Evolutionary conservation across 768 basidiomycete species (phyloP), one percentile per base, ranked within the genome.

Genomic region (Calocybe indica): DNA sequence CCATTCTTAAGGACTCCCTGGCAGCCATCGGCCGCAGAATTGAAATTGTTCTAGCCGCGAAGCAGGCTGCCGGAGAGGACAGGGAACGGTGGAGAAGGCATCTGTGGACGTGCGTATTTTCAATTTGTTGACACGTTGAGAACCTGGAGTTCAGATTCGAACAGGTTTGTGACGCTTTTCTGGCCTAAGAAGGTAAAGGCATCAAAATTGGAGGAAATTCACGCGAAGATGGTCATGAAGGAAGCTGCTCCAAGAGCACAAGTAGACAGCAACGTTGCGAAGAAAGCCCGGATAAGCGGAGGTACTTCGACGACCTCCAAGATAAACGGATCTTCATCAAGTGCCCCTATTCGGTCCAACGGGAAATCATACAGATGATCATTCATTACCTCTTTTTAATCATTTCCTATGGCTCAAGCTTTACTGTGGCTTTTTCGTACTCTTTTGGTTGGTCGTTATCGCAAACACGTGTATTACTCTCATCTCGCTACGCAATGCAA

Each of bases 101-200:
- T 71, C 75, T 94, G n/a, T 96, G 93, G 93, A 89, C 92, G 91
- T 94, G 67, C 65, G 92, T 87, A 37, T 35, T 8, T 28, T 33
- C 13, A 38, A 29, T 47, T 44, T 37, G 13, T 37, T 49, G 45
- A 7, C n/a, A 30, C 14, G 28, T 37, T 13, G 37, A 7, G 6
- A 33, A 44, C 34, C 43, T 59, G 22, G 46, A 45, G 12, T 43
- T 44, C 22, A 11, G 45, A 37, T 49, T 40, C 7, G 48, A 10
- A 8, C 58, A 93, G 91, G 33, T 97, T 97, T 54, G 92, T 96
- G 40, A 93, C 92, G 2, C 75, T 92, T 46, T 97, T 97, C 69
- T 97, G 94, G 94, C 94, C 94, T 5, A 90, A 95, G 73, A 91
- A 94, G 67, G 93, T 97, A 54, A 92, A 88, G 62, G 91, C 92